Evolutionary conservation across 176 grass and related monocot genomes (phyloP).

Genomic region (Pontederia paniculata): DNA sequence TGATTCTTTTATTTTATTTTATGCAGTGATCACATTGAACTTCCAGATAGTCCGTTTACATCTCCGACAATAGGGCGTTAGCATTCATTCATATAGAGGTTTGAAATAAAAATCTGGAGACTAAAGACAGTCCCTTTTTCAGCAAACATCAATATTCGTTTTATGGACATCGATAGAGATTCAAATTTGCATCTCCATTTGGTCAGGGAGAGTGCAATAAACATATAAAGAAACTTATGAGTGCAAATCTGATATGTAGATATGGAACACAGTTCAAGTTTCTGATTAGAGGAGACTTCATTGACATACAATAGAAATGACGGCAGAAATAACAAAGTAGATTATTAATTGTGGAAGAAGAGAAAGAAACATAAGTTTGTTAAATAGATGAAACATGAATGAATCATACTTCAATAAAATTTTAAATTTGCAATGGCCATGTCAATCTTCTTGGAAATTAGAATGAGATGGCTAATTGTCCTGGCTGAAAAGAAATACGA

Average conservation of each 20-base stretch:
- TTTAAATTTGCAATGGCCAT: background rate
- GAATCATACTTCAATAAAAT: background rate
- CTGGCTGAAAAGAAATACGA: background rate
- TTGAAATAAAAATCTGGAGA: conserved; percentile 3
- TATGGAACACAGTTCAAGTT: background rate
- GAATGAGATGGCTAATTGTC: background rate
- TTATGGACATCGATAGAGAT: background rate
- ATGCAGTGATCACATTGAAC: conserved; percentile 47
- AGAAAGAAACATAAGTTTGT: too few species aligned
- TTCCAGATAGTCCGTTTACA: conserved; percentile 53
- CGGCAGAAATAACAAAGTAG: background rate
- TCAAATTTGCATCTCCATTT: background rate
- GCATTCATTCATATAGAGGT: conserved; percentile 27
- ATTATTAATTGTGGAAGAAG: background rate
- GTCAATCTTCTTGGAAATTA: background rate
- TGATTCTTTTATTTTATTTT: background rate
- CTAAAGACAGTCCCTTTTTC: background rate
- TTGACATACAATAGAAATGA: background rate
- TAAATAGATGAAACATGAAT: background rate
- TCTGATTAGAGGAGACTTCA: background rate
- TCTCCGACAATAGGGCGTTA: conserved; percentile 14
- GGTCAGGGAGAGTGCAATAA: background rate
- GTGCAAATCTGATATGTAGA: background rate
- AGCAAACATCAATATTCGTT: background rate
- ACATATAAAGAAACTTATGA: background rate